Conservation (phyloP, 1,139 yeast genomes). For the Lodderomyces jiufengensis region DNA sequence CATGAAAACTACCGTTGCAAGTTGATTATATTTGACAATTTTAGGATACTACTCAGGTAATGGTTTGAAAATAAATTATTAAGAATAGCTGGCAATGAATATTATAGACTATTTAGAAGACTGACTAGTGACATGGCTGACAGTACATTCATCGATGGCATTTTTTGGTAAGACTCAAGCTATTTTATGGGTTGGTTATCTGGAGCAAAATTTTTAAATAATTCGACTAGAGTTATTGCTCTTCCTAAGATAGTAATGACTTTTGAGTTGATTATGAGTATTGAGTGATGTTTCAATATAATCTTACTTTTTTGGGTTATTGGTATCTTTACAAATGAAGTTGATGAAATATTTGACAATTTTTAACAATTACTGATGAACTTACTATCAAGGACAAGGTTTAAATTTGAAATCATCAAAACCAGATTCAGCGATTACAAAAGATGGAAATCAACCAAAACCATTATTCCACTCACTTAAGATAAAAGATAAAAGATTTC, state of each 20-base stretch:
- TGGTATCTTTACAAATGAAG: slow-evolving; percentile 45
- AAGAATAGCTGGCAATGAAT: no score
- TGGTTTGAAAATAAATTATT: no score
- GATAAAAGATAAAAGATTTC: slow-evolving; percentile 91
- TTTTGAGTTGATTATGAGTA: slow-evolving; percentile 39
- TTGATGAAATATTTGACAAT: slow-evolving; percentile 40
- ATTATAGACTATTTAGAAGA: no score
- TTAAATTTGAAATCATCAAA: neutral
- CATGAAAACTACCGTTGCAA: no score
- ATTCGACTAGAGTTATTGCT: no score
- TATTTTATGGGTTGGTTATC: no score
- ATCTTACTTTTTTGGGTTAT: slow-evolving; percentile 76
- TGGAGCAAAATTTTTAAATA: no score
- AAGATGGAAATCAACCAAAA: slow-evolving; percentile 48
- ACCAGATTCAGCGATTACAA: slow-evolving; percentile 11
- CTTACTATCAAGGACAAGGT: neutral
- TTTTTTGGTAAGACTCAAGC: no score
- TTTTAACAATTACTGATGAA: slow-evolving; percentile 15
- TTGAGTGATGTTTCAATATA: slow-evolving; percentile 60
- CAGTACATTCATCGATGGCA: no score
- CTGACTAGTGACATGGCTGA: no score
- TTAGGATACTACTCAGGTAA: no score
- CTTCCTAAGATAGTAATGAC: slow-evolving; percentile 43
- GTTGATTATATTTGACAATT: no score
- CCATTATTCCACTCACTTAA: slow-evolving; percentile 82